Evolutionary conservation across 768 basidiomycete genomes (phyloP).

Genomic region (Podaxis sp.): DNA sequence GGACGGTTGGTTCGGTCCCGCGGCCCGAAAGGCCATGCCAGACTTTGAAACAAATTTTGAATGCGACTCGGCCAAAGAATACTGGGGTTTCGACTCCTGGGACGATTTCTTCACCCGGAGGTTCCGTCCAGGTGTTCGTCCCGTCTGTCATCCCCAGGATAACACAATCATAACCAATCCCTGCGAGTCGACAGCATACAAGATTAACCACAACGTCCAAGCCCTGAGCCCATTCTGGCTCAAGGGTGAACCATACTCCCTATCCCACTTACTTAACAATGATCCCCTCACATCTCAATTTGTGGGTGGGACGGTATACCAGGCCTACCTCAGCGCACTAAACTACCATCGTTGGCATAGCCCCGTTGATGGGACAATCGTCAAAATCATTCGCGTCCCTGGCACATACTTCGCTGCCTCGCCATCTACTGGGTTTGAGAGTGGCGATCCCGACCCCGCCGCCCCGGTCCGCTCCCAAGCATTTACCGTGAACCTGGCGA

Average conservation of each 20-base stretch:
- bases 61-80: slow-evolving; percentile 36
- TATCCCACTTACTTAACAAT: slow-evolving; percentile 50
- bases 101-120: slow-evolving; percentile 57
- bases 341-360: slow-evolving; percentile 66
- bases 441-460: slow-evolving; percentile 18
- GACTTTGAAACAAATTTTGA: slow-evolving; percentile 38
- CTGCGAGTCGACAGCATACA: slow-evolving; percentile 55
- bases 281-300: slow-evolving; percentile 40
- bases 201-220: slow-evolving; percentile 38
- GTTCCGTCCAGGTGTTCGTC: slow-evolving; percentile 41
- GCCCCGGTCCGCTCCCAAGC: slow-evolving; percentile 30
- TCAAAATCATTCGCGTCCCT: slow-evolving; percentile 42
- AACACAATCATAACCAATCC: slow-evolving; percentile 42
- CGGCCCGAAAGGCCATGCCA: slow-evolving; percentile 26
- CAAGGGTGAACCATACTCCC: slow-evolving; percentile 62
- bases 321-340: slow-evolving; percentile 55
- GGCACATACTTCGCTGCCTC: slow-evolving; percentile 50
- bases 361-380: slow-evolving; percentile 49
- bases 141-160: slow-evolving; percentile 29
- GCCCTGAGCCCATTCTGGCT: slow-evolving; percentile 54
- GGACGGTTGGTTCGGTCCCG: slow-evolving; percentile 44
- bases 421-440: slow-evolving; percentile 21
- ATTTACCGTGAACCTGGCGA: slow-evolving; percentile 44
- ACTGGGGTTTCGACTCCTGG: slow-evolving; percentile 49
- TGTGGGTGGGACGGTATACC: slow-evolving; percentile 51